These are phyloP conservation scores for Tulasnella sp. DNA, from an alignment of 768 basidiomycete genomes.

Conservation along the genomic window DNA sequence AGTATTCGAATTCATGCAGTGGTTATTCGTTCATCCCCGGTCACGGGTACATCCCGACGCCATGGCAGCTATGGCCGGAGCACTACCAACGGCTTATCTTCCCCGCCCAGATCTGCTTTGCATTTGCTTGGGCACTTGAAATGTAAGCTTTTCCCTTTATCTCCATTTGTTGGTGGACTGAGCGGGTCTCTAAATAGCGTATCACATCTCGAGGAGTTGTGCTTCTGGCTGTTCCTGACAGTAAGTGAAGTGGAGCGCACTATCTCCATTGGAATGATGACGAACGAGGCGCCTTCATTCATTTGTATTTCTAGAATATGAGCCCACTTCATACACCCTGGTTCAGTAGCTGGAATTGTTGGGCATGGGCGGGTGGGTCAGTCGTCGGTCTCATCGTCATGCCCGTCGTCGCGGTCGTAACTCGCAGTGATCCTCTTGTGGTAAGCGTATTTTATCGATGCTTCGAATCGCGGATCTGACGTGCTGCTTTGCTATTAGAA, in stretches of 20 bases:
- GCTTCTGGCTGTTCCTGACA: slow-evolving; percentile 69
- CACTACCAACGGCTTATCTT: slow-evolving; percentile 44
- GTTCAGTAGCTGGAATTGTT: slow-evolving; percentile 75
- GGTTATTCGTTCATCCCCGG: slow-evolving; percentile 33
- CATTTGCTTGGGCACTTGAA: slow-evolving; percentile 67
- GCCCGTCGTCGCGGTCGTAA: slow-evolving; percentile 55
- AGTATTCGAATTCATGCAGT: slow-evolving; percentile 20
- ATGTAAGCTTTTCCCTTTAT: slow-evolving; percentile 38
- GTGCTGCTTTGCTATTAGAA: slow-evolving; percentile 34
- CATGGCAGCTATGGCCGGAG: slow-evolving; percentile 41
- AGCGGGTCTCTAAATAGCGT: slow-evolving; percentile 24
- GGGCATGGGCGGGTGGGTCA: slow-evolving; percentile 60
- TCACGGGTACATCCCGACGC: slow-evolving; percentile 36
- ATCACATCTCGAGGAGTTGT: slow-evolving; percentile 71
- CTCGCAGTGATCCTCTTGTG: slow-evolving; percentile 46
- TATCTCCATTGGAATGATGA: background rate
- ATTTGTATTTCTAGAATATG: slow-evolving; percentile 27
- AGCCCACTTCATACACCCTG: slow-evolving; percentile 51
- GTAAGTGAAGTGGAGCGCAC: background rate
- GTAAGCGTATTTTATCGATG: slow-evolving; percentile 30
- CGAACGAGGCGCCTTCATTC: background rate
- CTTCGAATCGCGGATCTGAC: background rate
- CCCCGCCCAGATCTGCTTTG: slow-evolving; percentile 60
- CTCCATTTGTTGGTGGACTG: slow-evolving; percentile 34
- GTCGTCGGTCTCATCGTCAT: slow-evolving; percentile 54